Base-by-base conservation (phyloP, 2,329 filamentous ascomycete genomes). In the Teratosphaeria epicoccoides region DNA sequence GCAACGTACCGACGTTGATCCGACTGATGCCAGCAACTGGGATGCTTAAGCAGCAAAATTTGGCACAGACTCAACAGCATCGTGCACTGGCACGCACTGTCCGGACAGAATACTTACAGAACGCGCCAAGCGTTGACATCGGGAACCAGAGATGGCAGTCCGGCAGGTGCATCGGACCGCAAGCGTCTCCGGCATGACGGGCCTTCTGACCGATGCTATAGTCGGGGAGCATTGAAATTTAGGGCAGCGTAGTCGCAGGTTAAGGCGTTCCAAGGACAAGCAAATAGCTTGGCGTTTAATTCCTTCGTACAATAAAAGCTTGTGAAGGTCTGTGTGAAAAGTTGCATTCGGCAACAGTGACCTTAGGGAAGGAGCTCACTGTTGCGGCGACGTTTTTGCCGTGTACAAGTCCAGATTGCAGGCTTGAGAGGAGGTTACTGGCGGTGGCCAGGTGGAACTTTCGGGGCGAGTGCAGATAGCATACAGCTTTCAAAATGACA, bases 11-110 rank as follows among this genome's bases (percentile, higher is more conserved):
- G 52, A 55, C 46, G 55, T 52, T 37, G 59, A 63, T 47, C 52
- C 59, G 14, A 58, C 49, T 28, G 59, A 63, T 43, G 49, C 59
- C 10, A 49, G 52, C 23, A 59, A 58, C 53, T 63, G 61, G 61
- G 58, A 61, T 25, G 54, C 60, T 23, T 62, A 33, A 54, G 24
- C 17, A n/a, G 22, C 22, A n/a, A 12, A 6, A 33, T 6, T 29
- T 22, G 11, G 11, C 43, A 46, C 43, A 24, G 22, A 24, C 14
- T 46, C 22, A 24, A 4, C 33, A 2, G 33, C 33, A 40, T 40
- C 14, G 14, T 20, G 14, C 14, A 40, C n/a, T 17, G 33, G 20
- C n/a, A n/a, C 14, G 14, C 33, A 37, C 29, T 17, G 33, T 40
- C 33, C 33, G 7, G 5, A 20, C 33, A 40, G 1, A 40, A 14